phyloP scores from a whole-genome alignment of 371 early-diverging fungal genomes.

The Mortierella sp. region DNA sequence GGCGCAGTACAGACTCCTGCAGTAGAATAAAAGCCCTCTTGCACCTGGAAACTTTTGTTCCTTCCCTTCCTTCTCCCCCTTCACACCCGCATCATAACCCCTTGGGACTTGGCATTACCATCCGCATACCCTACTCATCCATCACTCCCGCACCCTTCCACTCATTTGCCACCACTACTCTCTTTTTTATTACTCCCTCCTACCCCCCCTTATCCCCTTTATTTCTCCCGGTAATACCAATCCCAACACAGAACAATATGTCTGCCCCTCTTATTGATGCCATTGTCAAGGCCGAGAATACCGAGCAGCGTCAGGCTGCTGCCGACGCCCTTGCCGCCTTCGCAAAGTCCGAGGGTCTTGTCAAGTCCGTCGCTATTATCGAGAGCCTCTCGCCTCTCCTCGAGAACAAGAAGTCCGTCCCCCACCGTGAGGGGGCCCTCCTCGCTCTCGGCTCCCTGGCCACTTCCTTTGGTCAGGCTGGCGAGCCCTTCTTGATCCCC shows the following conservation, averaged over 20 bases:
- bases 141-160: slow-evolving; percentile 34
- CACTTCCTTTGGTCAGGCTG: slow-evolving; percentile 59
- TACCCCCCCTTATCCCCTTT: slow-evolving; percentile 2
- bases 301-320: slow-evolving; percentile 52
- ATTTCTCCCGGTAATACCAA: slow-evolving; percentile 15
- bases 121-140: slow-evolving; percentile 29
- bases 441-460: slow-evolving; percentile 65
- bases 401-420: slow-evolving; percentile 67
- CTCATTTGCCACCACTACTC: slow-evolving; percentile 30
- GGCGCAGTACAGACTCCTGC: slow-evolving; percentile 7
- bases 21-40: slow-evolving; percentile 12
- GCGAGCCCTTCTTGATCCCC: slow-evolving; percentile 70
- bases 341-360: slow-evolving; percentile 45
- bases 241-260: slow-evolving; percentile 19
- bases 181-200: not conserved
- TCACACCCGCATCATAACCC: slow-evolving; percentile 46
- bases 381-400: slow-evolving; percentile 52
- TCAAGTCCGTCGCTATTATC: slow-evolving; percentile 54
- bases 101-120: slow-evolving; percentile 45
- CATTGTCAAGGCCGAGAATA: slow-evolving; percentile 53
- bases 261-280: slow-evolving; percentile 51
- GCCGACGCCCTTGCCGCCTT: slow-evolving; percentile 51
- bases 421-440: slow-evolving; percentile 69
- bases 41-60: slow-evolving; percentile 13
- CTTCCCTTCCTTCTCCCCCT: slow-evolving; percentile 45